A percentile compares a stretch with the other conserved stretches of the same genome.
These are phyloP conservation scores for Takakia lepidozioides DNA, from an alignment of 225 moss, liverwort and hornwort species.

Conservation along the genomic window DNA sequence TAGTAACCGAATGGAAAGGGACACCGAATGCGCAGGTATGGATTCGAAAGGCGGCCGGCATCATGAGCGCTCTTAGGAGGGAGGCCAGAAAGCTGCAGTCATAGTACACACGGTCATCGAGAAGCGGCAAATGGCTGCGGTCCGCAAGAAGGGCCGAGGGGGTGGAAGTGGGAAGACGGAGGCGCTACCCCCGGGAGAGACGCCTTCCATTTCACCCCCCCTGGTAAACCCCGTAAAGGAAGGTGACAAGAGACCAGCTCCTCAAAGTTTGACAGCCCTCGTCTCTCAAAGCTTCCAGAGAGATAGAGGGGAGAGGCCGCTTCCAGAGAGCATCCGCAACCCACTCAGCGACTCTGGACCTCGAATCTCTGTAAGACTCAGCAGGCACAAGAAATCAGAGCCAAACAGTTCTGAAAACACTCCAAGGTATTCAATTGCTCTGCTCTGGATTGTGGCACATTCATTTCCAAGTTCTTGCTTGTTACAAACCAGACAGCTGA, in stretches of 20 bases:
- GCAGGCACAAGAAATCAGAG: slow-evolving; percentile 21
- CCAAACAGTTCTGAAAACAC: slow-evolving; percentile 22
- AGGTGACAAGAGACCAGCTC: slow-evolving; percentile 5
- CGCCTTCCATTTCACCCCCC: slow-evolving; percentile 30
- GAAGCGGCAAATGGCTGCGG: slow-evolving; percentile 59
- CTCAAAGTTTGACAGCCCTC: slow-evolving; percentile 19
- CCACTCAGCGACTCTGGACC: too few relatives aligned
- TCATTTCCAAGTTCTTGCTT: background rate
- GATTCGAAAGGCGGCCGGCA: too few relatives aligned
- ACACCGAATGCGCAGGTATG: too few relatives aligned
- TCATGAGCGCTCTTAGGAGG: too few relatives aligned
- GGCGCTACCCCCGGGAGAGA: slow-evolving; percentile 34
- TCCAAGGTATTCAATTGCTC: slow-evolving; percentile 8
- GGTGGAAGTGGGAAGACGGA: slow-evolving; percentile 53
- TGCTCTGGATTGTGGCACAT: background rate
- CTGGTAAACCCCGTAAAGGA: slow-evolving; percentile 2
- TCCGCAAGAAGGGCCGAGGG: slow-evolving; percentile 54
- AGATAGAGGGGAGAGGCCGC: slow-evolving; percentile 28
- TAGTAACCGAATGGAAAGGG: too few relatives aligned
- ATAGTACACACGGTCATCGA: too few relatives aligned
- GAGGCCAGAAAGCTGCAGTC: background rate
- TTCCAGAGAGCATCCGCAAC: too few relatives aligned
- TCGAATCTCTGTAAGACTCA: slow-evolving; percentile 22
- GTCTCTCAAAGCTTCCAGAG: slow-evolving; percentile 41
- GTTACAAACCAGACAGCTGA: background rate